Conservation (phyloP, 441 rosid genomes). For the Populus hybrid region DNA sequence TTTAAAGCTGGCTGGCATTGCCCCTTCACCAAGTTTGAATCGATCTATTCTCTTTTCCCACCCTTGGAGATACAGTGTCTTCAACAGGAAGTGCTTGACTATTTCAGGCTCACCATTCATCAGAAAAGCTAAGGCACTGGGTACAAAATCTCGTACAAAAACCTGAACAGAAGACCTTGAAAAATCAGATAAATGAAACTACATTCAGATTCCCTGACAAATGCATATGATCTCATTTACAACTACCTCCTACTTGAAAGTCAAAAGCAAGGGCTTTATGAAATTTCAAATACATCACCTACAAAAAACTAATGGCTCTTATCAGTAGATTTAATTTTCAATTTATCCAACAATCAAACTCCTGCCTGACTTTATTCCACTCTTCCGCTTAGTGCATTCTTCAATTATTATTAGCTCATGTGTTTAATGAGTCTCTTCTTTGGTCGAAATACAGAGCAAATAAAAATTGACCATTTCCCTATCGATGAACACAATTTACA, state of each 20-base stretch:
- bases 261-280: not conserved
- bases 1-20: slow-evolving; percentile 95
- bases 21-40: slow-evolving; percentile 95
- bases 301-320: not conserved
- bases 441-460: not conserved
- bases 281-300: not conserved
- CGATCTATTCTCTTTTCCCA: slow-evolving; percentile 85
- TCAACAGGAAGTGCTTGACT: slow-evolving; percentile 83
- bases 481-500: not conserved
- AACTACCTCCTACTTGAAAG: not conserved
- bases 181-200: not conserved
- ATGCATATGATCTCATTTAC: not conserved
- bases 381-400: not conserved
- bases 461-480: not conserved
- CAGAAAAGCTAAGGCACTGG: slow-evolving; percentile 87
- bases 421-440: not conserved
- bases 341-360: not conserved
- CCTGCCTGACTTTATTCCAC: not conserved
- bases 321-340: not conserved
- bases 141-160: slow-evolving; percentile 90
- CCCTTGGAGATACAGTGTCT: slow-evolving; percentile 84
- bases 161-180: slow-evolving; percentile 38
- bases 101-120: slow-evolving; percentile 97
- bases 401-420: not conserved
- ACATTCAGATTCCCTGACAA: not conserved